Evolutionary conservation across 2,329 filamentous ascomycete species (phyloP), one percentile per base, ranked within the genome.

Genomic region (Botrytis medusae): DNA sequence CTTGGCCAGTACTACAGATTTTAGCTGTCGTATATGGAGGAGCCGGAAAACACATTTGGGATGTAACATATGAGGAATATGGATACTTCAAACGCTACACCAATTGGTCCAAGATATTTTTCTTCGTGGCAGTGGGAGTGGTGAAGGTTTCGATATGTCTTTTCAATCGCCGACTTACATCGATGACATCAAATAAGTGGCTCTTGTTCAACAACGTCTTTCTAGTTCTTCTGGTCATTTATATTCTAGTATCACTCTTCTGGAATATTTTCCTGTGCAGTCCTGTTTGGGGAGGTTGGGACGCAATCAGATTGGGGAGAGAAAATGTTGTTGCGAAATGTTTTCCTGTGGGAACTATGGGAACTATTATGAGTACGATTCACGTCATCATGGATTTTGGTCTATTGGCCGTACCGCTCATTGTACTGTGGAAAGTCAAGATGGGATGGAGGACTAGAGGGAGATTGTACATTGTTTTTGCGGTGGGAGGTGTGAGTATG

Each of bases 31-130:
- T 75, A 12, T 76, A 76, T 69, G 81, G 77, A 22, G 79, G 77
- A 61, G 77, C 72, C 2, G 79, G 79, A 20, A 76, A 78, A 46
- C 80, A 80, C 70, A 74, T 78, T 0, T 82, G 79, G 76, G 80
- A 82, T 63, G 73, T 78, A 12, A 82, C 82, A 0, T 83, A 83
- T 46, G 77, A 79, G 34, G 78, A 83, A 59, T 79, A 80, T 67
- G 75, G 78, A 42, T 67, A 76, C 62, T 81, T 79, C 95, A 54
- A 95, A 84, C 70, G 92, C 93, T 61, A 95, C 94, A 69, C 95
- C 94, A 51, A 93, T 92, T 83, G 98, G 97, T 74, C 94, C 93
- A 80, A 97, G 97, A 95, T 95, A 97, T 79, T 98, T 94, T 81
- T 98, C 94, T 79, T 95, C 93, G 78, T 97, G 93, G 82, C 96